Conservation (phyloP, 139 green algal species). For the Closterium sp. region DNA sequence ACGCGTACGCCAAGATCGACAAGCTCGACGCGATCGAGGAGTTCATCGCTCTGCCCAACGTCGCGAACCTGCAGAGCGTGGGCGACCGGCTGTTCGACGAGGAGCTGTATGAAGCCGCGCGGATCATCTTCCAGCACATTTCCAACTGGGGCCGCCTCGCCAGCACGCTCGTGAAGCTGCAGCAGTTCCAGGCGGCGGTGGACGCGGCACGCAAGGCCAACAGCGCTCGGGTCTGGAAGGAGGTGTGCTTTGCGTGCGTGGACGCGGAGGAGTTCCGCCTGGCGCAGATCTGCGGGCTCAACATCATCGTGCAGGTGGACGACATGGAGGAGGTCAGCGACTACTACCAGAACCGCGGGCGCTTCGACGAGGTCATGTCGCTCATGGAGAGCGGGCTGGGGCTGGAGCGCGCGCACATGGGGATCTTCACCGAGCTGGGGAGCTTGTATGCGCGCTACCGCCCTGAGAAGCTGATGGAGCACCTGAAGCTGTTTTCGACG, state of each 20-base stretch:
- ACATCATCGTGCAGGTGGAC: conserved; percentile 97
- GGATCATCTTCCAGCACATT: conserved; percentile 87
- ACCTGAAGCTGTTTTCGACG: conserved; percentile 97
- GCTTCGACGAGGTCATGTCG: conserved; percentile 90
- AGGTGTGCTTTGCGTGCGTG: conserved; percentile 97
- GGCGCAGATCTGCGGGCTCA: conserved; percentile 94
- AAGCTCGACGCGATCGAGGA: conserved; percentile 88
- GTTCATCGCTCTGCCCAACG: conserved; percentile 83
- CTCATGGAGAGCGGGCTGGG: conserved; percentile 96
- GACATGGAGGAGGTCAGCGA: conserved; percentile 92
- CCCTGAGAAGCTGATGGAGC: conserved; percentile 94
- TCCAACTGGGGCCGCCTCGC: conserved; percentile 93
- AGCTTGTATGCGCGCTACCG: conserved; percentile 83
- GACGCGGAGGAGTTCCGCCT: conserved; percentile 93
- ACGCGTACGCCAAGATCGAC: conserved; percentile 87
- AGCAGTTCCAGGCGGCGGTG: conserved; percentile 86
- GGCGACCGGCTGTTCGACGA: conserved; percentile 80
- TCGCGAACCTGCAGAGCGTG: conserved; percentile 68
- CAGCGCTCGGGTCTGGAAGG: conserved; percentile 91
- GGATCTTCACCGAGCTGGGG: conserved; percentile 99
- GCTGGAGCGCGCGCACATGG: conserved; percentile 98
- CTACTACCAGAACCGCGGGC: conserved; percentile 90
- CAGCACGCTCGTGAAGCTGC: conserved; percentile 84
- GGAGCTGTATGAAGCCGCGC: conserved; percentile 89
- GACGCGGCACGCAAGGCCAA: conserved; percentile 97